Conservation (phyloP, 768 basidiomycete species). For the Pleurotus giganteus region DNA sequence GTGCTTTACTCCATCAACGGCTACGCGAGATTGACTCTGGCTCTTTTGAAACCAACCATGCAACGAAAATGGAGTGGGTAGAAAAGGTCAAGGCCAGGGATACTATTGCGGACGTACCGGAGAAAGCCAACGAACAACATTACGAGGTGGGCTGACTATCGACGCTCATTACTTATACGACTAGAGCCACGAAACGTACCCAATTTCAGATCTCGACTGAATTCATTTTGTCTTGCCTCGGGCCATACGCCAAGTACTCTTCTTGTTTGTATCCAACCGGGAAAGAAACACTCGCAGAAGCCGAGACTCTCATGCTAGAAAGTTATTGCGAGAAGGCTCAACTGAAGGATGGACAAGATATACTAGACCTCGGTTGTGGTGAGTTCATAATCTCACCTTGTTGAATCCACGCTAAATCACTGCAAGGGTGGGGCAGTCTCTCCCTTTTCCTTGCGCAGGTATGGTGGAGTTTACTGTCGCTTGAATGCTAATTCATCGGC, state of each 20-base stretch:
- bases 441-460: constrained; percentile 65
- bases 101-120: constrained; percentile 59
- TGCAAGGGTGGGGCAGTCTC: constrained; percentile 67
- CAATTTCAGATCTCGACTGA: constrained; percentile 49
- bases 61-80: constrained; percentile 67
- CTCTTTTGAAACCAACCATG: constrained; percentile 58
- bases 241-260: constrained; percentile 66
- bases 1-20: constrained; percentile 46
- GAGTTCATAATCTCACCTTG: constrained; percentile 13
- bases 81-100: constrained; percentile 46
- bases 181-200: not conserved
- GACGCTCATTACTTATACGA: too few relatives aligned
- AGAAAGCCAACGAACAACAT: constrained; percentile 74
- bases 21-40: constrained; percentile 61
- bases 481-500: not conserved
- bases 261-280: constrained; percentile 64
- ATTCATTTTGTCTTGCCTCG: constrained; percentile 66
- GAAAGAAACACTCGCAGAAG: constrained; percentile 56
- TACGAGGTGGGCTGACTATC: constrained; percentile 51
- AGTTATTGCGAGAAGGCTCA: constrained; percentile 66
- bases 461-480: not conserved
- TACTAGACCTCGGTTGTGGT: constrained; percentile 72
- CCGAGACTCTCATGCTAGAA: constrained; percentile 64
- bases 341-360: constrained; percentile 56
- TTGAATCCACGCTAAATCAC: not conserved